Conservation (phyloP, 306 rosid genomes). For the Pterocarpus santalinus region DNA sequence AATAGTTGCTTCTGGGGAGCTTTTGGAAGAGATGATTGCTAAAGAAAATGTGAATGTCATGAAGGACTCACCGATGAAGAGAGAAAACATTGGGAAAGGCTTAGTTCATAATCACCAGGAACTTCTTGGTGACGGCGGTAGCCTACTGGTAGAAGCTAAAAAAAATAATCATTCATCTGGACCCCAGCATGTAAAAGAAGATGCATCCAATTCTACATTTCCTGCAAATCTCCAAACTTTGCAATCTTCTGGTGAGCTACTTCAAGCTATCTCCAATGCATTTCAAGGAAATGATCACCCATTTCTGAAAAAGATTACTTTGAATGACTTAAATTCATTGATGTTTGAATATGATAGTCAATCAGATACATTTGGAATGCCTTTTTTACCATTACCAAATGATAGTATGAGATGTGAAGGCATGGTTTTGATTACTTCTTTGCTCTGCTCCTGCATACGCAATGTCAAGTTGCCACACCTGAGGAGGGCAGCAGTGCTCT, state of each 20-base stretch:
- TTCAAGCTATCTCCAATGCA: constrained; percentile 80
- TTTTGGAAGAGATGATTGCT: constrained; percentile 60
- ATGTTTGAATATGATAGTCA: constrained; percentile 90
- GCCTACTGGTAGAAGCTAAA: too few relatives aligned
- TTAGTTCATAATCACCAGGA: constrained; percentile 21
- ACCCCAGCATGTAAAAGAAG: constrained; percentile 56
- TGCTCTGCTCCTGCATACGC: constrained; percentile 95
- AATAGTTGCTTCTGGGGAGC: constrained; percentile 51
- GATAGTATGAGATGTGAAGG: constrained; percentile 93
- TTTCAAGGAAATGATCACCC: constrained; percentile 88
- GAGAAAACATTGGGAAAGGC: constrained; percentile 66
- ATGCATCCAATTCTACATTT: constrained; percentile 57
- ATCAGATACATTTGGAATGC: constrained; percentile 89
- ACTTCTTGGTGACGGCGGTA: too few relatives aligned
- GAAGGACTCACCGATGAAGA: constrained; percentile 54
- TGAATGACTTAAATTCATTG: constrained; percentile 75
- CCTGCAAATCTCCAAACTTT: constrained; percentile 64
- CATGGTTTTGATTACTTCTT: constrained; percentile 93
- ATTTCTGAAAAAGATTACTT: constrained; percentile 75
- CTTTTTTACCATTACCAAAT: constrained; percentile 79
- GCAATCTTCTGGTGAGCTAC: constrained; percentile 84
- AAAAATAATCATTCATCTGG: constrained; percentile 55
- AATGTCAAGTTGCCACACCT: constrained; percentile 90
- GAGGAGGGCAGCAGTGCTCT: constrained; percentile 89
- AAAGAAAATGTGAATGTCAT: constrained; percentile 65